Conservation (phyloP, 1,284 basidiomycete species). For the Erythrobasidium hasegawianum region DNA sequence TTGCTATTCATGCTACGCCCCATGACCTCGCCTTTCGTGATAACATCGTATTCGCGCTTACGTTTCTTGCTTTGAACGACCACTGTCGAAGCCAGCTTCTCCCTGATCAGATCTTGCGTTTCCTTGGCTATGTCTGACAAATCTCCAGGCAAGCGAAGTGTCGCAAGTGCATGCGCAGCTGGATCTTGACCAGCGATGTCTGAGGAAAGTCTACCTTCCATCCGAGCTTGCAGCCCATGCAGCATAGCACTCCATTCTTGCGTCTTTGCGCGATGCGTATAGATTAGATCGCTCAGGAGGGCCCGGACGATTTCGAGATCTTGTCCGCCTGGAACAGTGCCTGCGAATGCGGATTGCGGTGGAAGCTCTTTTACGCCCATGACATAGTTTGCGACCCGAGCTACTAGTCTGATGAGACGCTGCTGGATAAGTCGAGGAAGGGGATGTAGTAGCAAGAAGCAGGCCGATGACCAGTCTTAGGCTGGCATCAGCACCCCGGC, state of each 20-base stretch:
- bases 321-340: not conserved
- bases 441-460: conserved; percentile 25
- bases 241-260: conserved; percentile 30
- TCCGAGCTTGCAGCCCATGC: conserved; percentile 11
- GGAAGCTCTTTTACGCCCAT: conserved; percentile 13
- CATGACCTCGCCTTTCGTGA: conserved; percentile 4
- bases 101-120: conserved; percentile 1
- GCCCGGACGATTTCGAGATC: conserved; percentile 15
- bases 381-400: conserved; percentile 21
- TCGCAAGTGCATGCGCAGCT: conserved; percentile 11
- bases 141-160: conserved; percentile 8
- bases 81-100: conserved; percentile 11
- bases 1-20: not conserved
- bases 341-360: not conserved
- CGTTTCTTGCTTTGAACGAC: not conserved
- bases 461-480: conserved; percentile 16
- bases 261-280: conserved; percentile 23
- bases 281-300: conserved; percentile 21
- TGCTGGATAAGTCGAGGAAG: conserved; percentile 29
- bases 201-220: conserved; percentile 6
- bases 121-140: conserved; percentile 4
- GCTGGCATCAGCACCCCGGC: not conserved
- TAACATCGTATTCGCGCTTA: conserved; percentile 7
- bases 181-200: not conserved
- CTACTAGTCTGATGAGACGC: conserved; percentile 24